Conservation (phyloP, 176 grass and related monocot genomes). For the Musa beccarii region DNA sequence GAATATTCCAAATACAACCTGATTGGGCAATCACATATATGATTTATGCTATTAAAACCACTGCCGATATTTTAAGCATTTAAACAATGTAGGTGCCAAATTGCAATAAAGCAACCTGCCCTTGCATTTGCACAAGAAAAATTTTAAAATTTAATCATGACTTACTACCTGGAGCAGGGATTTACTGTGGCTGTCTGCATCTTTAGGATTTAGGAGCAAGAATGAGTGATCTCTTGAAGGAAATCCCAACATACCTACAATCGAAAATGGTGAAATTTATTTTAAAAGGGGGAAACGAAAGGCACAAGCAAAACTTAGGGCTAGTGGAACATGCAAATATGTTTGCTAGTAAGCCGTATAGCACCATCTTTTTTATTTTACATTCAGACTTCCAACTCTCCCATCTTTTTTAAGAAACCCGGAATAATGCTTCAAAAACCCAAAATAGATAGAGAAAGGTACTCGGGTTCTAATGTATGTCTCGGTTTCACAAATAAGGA, state of each 20-base stretch:
- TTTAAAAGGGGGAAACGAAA: not conserved
- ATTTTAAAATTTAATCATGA: not conserved
- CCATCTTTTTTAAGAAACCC: too few relatives aligned
- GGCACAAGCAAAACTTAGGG: not conserved
- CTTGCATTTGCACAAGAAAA: not conserved
- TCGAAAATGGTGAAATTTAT: not conserved
- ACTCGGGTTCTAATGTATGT: not conserved
- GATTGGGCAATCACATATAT: not conserved
- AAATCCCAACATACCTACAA: not conserved
- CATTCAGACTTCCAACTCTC: too few relatives aligned
- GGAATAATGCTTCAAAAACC: too few relatives aligned
- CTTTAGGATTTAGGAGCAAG: conserved; percentile 50
- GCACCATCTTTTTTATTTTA: too few relatives aligned
- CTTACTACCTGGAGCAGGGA: conserved; percentile 54
- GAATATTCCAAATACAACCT: not conserved
- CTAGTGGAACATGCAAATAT: too few relatives aligned
- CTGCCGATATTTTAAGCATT: not conserved
- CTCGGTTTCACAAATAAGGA: not conserved
- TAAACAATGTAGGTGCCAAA: not conserved
- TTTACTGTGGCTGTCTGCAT: conserved; percentile 40
- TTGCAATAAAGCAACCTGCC: not conserved
- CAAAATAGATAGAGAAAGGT: too few relatives aligned
- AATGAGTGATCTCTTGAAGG: conserved; percentile 26
- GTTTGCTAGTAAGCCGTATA: too few relatives aligned
- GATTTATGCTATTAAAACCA: not conserved